Percentiles rank a stretch among this genome's conserved stretches.
Evolutionary conservation across 306 rosid species (phyloP).

Genomic region (Sindora glabra): DNA sequence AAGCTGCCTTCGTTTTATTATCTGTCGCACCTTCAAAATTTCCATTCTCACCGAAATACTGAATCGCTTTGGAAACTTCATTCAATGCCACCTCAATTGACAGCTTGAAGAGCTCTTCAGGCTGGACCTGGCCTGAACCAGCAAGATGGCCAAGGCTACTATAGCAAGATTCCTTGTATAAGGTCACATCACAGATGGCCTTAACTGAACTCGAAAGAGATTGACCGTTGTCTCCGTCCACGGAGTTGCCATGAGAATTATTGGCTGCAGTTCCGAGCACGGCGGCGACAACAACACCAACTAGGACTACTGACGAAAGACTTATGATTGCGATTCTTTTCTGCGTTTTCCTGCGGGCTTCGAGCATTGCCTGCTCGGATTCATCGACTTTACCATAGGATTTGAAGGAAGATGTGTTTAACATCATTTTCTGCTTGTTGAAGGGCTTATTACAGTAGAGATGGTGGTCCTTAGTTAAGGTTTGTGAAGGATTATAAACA

Average conservation of each 20-base stretch:
- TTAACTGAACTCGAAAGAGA: slow-evolving; percentile 33
- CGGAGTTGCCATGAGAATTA: background rate
- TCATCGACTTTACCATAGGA: slow-evolving; percentile 51
- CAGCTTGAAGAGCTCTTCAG: slow-evolving; percentile 39
- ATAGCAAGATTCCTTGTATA: slow-evolving; percentile 50
- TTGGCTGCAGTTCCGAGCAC: slow-evolving; percentile 23
- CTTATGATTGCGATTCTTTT: slow-evolving; percentile 46
- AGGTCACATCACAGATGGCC: slow-evolving; percentile 63
- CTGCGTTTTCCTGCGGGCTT: slow-evolving; percentile 33
- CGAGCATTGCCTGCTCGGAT: slow-evolving; percentile 37
- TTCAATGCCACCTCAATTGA: slow-evolving; percentile 38
- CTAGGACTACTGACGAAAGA: slow-evolving; percentile 42
- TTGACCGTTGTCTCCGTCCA: background rate
- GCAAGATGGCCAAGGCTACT: slow-evolving; percentile 27
- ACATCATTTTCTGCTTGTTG: background rate
- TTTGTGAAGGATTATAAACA: background rate
- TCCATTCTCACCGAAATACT: slow-evolving; percentile 24
- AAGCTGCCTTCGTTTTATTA: slow-evolving; percentile 22
- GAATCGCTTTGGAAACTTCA: slow-evolving; percentile 32
- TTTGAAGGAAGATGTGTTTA: slow-evolving; percentile 32
- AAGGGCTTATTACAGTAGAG: too few relatives aligned
- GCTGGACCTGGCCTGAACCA: slow-evolving; percentile 28
- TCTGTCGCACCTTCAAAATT: slow-evolving; percentile 14
- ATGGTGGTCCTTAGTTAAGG: background rate
- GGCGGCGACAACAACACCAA: slow-evolving; percentile 31